Base-by-base conservation (phyloP, 106 monocot genomes). In the Alisma plantagoaquatica region DNA sequence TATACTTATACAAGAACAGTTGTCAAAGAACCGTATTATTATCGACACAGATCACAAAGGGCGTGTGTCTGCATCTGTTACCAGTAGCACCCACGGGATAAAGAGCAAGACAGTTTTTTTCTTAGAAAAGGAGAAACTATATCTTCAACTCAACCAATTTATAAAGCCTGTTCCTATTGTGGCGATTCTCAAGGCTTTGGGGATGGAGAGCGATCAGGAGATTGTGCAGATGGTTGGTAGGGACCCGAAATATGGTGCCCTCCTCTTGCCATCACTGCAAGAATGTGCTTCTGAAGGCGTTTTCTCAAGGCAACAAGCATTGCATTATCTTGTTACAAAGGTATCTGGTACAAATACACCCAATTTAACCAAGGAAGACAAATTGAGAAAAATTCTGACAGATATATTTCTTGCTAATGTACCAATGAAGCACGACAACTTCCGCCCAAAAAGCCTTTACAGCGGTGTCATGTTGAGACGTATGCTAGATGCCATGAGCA, bases 361-460 rank as follows among this genome's bases (percentile, higher is more conserved):
- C n/a, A 18, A 30, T 54, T 50, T 25, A 26, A 23, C 58, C n/a
- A 45, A 89, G 96, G 90, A 82, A 65, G 87, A 77, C 4, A 61
- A 54, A 21, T 65, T 77, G 51, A 76, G 56, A 47, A 66, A 68
- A 33, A 76, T 98, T 72, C 77, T 98, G 51, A 65, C 49, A 67
- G 84, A 98, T 74, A 68, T 86, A 31, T 90, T 90, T 74, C 71
- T 98, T 74, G 98, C 98, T 54, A 77, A 98, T 73, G 98, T 98
- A 12, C 98, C 79, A 23, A 88, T 96, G 32, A 72, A 24, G 0
- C 26, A 63, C 41, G 82, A 64, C 0, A 82, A 82, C 57, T 74
- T 98, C 29, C 65, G 79, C 47, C 76, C 90, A 55, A 98, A 85
- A 55, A 85, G 98, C 53, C 74, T 98, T 43, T 98, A 90, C 65